Percentiles rank a stretch among this genome's conserved stretches.
Evolutionary conservation across 2,329 filamentous ascomycete genomes (phyloP).

Genomic region (Verticillium tricorpus): DNA sequence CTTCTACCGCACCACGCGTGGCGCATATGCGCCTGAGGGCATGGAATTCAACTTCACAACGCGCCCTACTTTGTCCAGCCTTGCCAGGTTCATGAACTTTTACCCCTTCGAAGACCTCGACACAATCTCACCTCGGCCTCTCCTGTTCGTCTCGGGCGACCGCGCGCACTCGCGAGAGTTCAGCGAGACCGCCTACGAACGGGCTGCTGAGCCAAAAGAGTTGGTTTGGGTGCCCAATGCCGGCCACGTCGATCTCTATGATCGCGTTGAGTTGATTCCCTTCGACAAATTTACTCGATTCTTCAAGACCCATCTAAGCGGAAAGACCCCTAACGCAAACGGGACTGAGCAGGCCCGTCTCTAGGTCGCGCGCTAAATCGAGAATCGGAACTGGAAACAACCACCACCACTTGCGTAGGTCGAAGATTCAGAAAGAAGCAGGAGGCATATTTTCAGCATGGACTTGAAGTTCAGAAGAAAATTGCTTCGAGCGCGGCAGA

Average conservation of each 20-base stretch:
- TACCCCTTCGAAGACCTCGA: constrained; percentile 24
- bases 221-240: constrained; percentile 24
- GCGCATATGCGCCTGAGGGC: constrained; percentile 3
- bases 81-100: constrained; percentile 26
- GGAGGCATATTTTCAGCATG: too few relatives aligned
- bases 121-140: constrained; percentile 21
- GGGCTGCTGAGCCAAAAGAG: constrained; percentile 29
- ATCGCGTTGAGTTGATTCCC: constrained; percentile 28
- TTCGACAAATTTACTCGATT: constrained; percentile 20
- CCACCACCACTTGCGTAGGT: too few relatives aligned
- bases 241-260: constrained; percentile 30
- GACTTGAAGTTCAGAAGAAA: too few relatives aligned
- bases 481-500: too few relatives aligned
- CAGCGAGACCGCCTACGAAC: constrained; percentile 19
- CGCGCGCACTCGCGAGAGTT: constrained; percentile 22
- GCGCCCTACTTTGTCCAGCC: constrained; percentile 22
- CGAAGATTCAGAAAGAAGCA: too few relatives aligned
- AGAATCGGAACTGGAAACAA: too few relatives aligned
- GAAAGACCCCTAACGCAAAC: too few relatives aligned
- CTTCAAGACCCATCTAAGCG: too few relatives aligned
- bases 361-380: too few relatives aligned
- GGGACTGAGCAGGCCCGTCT: too few relatives aligned
- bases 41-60: constrained; percentile 20
- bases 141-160: constrained; percentile 21
- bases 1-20: constrained; percentile 9